A percentile compares a stretch with the other conserved stretches of the same genome.
phyloP scores from a whole-genome alignment of 768 basidiomycete species.

The Amanita subjunquillea region DNA sequence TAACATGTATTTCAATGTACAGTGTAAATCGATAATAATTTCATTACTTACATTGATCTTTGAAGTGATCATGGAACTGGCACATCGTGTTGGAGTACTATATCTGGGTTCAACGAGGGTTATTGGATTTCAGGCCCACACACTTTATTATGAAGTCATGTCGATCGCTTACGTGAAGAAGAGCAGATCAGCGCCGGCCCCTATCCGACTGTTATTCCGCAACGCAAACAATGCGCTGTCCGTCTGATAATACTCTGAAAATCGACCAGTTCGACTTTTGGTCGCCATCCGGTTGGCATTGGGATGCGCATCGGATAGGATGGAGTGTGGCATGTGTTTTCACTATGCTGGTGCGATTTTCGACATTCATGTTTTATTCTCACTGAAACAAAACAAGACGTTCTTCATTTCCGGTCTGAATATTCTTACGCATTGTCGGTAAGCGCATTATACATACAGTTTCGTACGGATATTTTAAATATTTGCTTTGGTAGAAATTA shows the following conservation, averaged over 20 bases:
- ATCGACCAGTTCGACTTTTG: constrained; percentile 55
- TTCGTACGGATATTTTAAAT: not conserved
- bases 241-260: constrained; percentile 37
- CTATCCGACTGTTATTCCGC: not conserved
- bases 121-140: too few species aligned
- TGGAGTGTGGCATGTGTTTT: constrained; percentile 55
- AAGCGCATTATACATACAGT: constrained; percentile 10
- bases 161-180: too few species aligned
- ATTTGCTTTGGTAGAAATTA: constrained; percentile 36
- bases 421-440: constrained; percentile 46
- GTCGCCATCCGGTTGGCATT: constrained; percentile 28
- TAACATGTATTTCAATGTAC: constrained; percentile 7
- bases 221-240: constrained; percentile 21
- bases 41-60: constrained; percentile 30
- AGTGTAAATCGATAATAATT: not conserved
- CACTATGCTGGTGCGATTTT: constrained; percentile 32
- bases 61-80: constrained; percentile 32
- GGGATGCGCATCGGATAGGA: constrained; percentile 50
- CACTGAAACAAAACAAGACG: constrained; percentile 24
- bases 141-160: not conserved
- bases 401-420: constrained; percentile 40
- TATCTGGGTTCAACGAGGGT: constrained; percentile 1
- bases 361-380: not conserved
- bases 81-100: constrained; percentile 24
- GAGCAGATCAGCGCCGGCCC: not conserved